Conservation (phyloP, 1,284 basidiomycete species). For the Pseudozyma sp. region DNA sequence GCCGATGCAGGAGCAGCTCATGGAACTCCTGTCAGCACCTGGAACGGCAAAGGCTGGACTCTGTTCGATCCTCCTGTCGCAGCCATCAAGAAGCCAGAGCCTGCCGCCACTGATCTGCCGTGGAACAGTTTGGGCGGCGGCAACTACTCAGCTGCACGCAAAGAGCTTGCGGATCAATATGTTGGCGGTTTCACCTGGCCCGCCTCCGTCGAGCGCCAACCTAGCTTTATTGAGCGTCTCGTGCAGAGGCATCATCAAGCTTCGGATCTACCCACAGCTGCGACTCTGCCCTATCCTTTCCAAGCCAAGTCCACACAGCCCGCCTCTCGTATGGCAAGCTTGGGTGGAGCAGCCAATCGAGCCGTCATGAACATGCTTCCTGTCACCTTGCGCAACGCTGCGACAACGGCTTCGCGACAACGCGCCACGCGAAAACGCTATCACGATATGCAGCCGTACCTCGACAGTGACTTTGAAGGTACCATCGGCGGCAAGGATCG, state of each 20-base stretch:
- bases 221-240: slow-evolving; percentile 47
- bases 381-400: slow-evolving; percentile 37
- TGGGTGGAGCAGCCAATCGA: slow-evolving; percentile 39
- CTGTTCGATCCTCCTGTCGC: slow-evolving; percentile 37
- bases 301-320: slow-evolving; percentile 25
- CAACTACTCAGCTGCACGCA: slow-evolving; percentile 30
- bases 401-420: slow-evolving; percentile 39
- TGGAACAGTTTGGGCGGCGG: slow-evolving; percentile 14
- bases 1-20: slow-evolving; percentile 1
- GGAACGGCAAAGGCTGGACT: slow-evolving; percentile 46
- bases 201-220: slow-evolving; percentile 28
- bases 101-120: slow-evolving; percentile 2
- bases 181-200: slow-evolving; percentile 39
- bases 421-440: slow-evolving; percentile 32
- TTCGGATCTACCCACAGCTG: slow-evolving; percentile 18
- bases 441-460: slow-evolving; percentile 34
- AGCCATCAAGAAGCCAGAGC: slow-evolving; percentile 19
- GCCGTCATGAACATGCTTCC: slow-evolving; percentile 48
- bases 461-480: slow-evolving; percentile 59
- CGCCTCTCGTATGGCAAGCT: slow-evolving; percentile 39
- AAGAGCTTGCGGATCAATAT: slow-evolving; percentile 33
- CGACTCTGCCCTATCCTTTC: slow-evolving; percentile 27
- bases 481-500: slow-evolving; percentile 56
- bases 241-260: slow-evolving; percentile 31
- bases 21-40: slow-evolving; percentile 24